Base-by-base conservation (phyloP, 2,329 filamentous ascomycete species). In the Ilyonectria mors-panacis region DNA sequence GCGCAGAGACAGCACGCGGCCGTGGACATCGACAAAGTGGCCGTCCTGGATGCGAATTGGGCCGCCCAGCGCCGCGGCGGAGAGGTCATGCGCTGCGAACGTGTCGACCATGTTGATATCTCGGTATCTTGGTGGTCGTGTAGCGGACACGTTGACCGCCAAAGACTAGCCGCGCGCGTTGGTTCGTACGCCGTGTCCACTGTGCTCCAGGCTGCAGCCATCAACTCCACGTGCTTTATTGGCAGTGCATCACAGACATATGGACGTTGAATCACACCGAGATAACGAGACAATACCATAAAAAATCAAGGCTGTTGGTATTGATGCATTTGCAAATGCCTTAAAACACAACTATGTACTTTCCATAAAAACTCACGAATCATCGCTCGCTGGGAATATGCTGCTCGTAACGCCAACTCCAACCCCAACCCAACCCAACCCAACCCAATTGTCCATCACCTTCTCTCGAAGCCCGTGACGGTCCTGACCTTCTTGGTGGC, bases 1-100 rank as follows among this genome's bases (percentile, higher is more conserved):
- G n/a, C 81, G 81, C 35, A 83, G 73, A 15, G 76, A 75, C 48
- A 83, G 69, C n/a, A 78, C 77, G 60, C 81, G 81, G n/a, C 79
- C 76, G 63, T 82, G 70, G 35, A 60, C 67, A 50, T 83, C 81
- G 56, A 79, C 63, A 56, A 83, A 83, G 35, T 67, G 66, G 30
- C 73, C 74, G 58, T 74, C 75, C 12, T 73, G 55, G 51, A 80
- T 74, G 19, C 68, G 66, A 28, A 81, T 73, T 35, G 76, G 68
- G 23, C 79, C 77, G 28, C 79, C 79, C 6, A 81, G 65, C 1
- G 79, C 79, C 12, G 77, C 76, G 37, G 78, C 76, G 13, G 79
- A 81, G 56, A 81, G 77, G 50, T 81, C 78, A 13, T 77, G 73
- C n/a, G 79, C 79, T 63, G 72, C 70, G 63, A 72, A 65, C 28